Percentiles rank a stretch among this genome's conserved stretches.
phyloP scores from a whole-genome alignment of 768 basidiomycete genomes.

The Jaapia argillacea region DNA sequence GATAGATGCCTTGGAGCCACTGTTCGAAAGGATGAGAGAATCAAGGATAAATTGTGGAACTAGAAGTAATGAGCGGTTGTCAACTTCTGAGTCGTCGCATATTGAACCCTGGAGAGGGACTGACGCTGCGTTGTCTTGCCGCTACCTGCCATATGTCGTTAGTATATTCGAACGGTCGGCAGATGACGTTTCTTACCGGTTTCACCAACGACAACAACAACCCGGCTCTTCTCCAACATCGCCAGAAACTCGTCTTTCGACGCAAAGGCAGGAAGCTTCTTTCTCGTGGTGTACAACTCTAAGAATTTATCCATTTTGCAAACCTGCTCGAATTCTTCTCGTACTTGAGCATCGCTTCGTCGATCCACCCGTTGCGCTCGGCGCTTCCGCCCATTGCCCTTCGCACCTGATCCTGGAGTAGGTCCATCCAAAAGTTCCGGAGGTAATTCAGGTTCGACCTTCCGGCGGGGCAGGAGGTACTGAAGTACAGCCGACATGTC shows the following conservation, averaged over 20 bases:
- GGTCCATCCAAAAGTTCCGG: background rate
- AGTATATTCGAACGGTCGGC: background rate
- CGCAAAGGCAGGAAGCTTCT: constrained; percentile 68
- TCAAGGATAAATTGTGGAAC: constrained; percentile 90
- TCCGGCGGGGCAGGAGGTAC: constrained; percentile 39
- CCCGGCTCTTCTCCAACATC: constrained; percentile 45
- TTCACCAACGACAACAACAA: constrained; percentile 84
- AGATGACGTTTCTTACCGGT: constrained; percentile 41
- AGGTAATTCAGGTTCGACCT: background rate
- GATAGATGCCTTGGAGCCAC: constrained; percentile 62
- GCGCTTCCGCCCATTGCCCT: constrained; percentile 9
- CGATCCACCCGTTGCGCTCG: constrained; percentile 23
- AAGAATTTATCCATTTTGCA: constrained; percentile 37
- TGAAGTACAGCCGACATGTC: constrained; percentile 59
- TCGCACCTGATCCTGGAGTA: background rate
- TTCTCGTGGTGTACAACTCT: constrained; percentile 43
- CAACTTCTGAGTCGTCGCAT: background rate
- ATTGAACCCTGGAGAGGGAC: constrained; percentile 8
- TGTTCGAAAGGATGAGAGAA: constrained; percentile 51
- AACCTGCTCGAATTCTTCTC: constrained; percentile 39
- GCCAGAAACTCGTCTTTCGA: constrained; percentile 54
- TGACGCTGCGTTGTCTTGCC: constrained; percentile 87
- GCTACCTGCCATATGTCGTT: constrained; percentile 38
- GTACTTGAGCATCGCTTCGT: constrained; percentile 39
- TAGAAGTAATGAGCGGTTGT: constrained; percentile 13